A percentile compares a stretch with the other conserved stretches of the same genome.
phyloP scores from a whole-genome alignment of 148 eudicot genomes.

The Rhododendron mucronatum region DNA sequence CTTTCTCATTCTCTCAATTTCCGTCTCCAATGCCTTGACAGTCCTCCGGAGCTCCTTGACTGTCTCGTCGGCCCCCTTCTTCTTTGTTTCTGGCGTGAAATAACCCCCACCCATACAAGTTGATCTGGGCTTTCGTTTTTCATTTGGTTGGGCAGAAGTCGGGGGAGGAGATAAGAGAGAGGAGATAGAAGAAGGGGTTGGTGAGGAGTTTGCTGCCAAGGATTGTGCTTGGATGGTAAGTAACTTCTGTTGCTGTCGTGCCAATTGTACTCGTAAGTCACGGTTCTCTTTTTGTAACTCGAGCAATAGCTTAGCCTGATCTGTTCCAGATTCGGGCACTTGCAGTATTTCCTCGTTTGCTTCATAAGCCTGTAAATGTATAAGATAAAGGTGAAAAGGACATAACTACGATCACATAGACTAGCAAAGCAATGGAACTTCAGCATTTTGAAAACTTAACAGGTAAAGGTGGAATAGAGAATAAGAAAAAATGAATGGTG shows the following conservation, averaged over 20 bases:
- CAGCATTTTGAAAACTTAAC: background rate
- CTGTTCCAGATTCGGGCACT: conserved; percentile 46
- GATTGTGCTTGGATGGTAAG: conserved; percentile 62
- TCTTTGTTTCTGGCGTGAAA: conserved; percentile 60
- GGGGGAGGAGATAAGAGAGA: conserved; percentile 43
- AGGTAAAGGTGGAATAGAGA: background rate
- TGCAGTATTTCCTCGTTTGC: conserved; percentile 53
- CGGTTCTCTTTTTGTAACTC: conserved; percentile 82
- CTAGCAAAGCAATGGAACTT: background rate
- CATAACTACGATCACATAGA: background rate
- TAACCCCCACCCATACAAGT: conserved; percentile 35
- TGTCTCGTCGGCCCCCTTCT: conserved; percentile 43
- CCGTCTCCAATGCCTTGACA: conserved; percentile 51
- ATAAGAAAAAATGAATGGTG: background rate
- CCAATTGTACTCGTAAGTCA: conserved; percentile 62
- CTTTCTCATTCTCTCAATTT: conserved; percentile 64
- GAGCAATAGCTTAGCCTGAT: conserved; percentile 64
- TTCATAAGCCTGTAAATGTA: conserved; percentile 45
- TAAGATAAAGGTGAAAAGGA: background rate
- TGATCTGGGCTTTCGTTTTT: conserved; percentile 40
- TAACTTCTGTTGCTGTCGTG: conserved; percentile 76
- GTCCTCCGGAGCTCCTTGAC: conserved; percentile 50
- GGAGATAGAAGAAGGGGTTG: conserved; percentile 44
- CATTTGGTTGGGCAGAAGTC: conserved; percentile 35
- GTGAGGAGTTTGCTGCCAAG: conserved; percentile 58